Conservation (phyloP, 768 basidiomycete genomes). For the Suillus plorans region DNA sequence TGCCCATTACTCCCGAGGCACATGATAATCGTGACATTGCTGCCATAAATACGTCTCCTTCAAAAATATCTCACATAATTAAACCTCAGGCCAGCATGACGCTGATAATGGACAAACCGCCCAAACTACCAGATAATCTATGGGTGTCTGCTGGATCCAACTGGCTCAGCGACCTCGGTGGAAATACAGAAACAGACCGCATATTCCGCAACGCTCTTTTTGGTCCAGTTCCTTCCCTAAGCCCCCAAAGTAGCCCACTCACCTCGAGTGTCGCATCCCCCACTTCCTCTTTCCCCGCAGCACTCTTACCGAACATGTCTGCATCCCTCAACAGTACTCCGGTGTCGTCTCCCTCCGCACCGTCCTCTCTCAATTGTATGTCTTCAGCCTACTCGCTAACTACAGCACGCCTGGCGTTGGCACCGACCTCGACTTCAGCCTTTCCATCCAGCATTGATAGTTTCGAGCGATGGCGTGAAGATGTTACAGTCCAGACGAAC, state of each 20-base stretch:
- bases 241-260: constrained; percentile 22
- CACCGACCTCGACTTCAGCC: constrained; percentile 30
- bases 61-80: constrained; percentile 8
- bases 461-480: constrained; percentile 30
- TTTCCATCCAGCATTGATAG: constrained; percentile 31
- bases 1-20: constrained; percentile 23
- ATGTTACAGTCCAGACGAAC: constrained; percentile 8
- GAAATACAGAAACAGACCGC: constrained; percentile 31
- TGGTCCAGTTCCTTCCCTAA: constrained; percentile 10
- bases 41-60: constrained; percentile 14
- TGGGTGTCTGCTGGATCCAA: constrained; percentile 25
- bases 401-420: constrained; percentile 19
- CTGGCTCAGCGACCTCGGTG: constrained; percentile 34
- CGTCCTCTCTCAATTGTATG: constrained; percentile 13
- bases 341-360: constrained; percentile 12
- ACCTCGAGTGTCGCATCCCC: constrained; percentile 23
- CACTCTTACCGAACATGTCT: constrained; percentile 14
- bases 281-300: constrained; percentile 17
- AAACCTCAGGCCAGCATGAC: constrained; percentile 4
- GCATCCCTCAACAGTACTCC: constrained; percentile 18
- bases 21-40: constrained; percentile 13
- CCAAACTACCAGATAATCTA: constrained; percentile 5
- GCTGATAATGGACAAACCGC: constrained; percentile 8
- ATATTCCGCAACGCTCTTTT: constrained; percentile 27
- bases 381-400: not conserved